These are phyloP conservation scores for Diaporthe batatas DNA, from an alignment of 2,329 filamentous ascomycete genomes.

Conservation along the genomic window DNA sequence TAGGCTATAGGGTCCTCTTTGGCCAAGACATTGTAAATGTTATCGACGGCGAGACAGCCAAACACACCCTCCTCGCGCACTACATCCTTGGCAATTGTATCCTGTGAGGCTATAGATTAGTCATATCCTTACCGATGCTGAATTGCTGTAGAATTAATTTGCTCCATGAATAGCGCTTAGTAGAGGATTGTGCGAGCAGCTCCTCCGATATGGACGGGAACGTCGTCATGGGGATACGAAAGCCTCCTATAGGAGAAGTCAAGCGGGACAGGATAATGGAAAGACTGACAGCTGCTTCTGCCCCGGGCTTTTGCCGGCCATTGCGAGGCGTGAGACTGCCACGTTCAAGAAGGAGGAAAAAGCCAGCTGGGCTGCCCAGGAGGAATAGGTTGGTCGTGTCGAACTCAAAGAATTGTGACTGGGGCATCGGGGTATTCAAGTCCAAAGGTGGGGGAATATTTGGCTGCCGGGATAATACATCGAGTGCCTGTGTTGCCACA, in stretches of 20 bases:
- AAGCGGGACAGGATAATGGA: not conserved
- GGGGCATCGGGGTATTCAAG: slow-evolving; percentile 54
- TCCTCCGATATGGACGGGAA: no score
- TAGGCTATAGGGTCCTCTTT: slow-evolving; percentile 86
- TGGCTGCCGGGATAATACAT: slow-evolving; percentile 91
- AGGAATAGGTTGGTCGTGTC: slow-evolving; percentile 91
- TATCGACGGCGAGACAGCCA: slow-evolving; percentile 93
- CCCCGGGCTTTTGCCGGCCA: slow-evolving; percentile 81
- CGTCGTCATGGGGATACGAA: not conserved
- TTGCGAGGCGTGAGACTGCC: slow-evolving; percentile 79
- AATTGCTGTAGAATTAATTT: not conserved
- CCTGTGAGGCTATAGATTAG: slow-evolving; percentile 48
- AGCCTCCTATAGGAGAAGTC: not conserved
- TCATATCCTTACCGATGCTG: not conserved
- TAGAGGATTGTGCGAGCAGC: no score
- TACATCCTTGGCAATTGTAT: slow-evolving; percentile 69
- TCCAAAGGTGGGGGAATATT: slow-evolving; percentile 72
- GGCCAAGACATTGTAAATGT: slow-evolving; percentile 92
- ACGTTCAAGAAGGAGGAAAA: slow-evolving; percentile 90
- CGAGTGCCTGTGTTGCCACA: slow-evolving; percentile 68
- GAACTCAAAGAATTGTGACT: slow-evolving; percentile 83
- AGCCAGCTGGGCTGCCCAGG: slow-evolving; percentile 89
- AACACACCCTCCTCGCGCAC: slow-evolving; percentile 85
- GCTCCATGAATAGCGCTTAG: no score
- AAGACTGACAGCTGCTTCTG: slow-evolving; percentile 63